Base-by-base conservation (phyloP, 306 rosid genomes). In the Begonia loranthoides region DNA sequence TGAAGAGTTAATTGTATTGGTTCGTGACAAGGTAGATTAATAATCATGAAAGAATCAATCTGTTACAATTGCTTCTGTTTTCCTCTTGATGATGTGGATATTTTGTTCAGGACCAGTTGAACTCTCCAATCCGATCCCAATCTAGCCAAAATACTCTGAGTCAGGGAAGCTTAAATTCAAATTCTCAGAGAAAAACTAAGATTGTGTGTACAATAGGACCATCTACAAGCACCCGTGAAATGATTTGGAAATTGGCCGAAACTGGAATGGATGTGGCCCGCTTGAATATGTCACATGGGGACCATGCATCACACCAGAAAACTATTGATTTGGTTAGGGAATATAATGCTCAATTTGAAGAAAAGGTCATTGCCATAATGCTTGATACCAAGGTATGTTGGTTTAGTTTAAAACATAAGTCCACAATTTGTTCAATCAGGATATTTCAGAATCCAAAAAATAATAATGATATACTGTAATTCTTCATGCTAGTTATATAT, bases 211-310 rank as follows among this genome's bases (percentile, higher is more conserved):
- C 97, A 0, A 90, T 90, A 15, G 97, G 97, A 59, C 97, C 97
- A 1, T 79, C 94, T 12, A 66, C 95, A 7, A 90, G 86, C 81
- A 60, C 94, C 47, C 85, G 82, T 2, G 92, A 90, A 64, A 90
- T 90, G 97, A 90, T 90, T 47, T 90, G 94, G 87, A 82, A 78
- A 60, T 80, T 90, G 36, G 94, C 95, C 0, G 74, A 80, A 58
- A 15, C 74, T 15, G 95, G 97, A 70, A 85, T 90, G 97, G 80
- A 80, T 50, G 87, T 90, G 41, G 97, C 92, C 0, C 92, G 97
- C 50, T 78, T 90, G 43, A 90, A 85, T 53, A 90, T 90, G 97
- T 90, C 97, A 8, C 97, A 90, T 36, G 95, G 97, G 50, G 92
- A 90, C 66, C 95, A 90, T 61, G 57, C 81, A 0, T 85, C 95